Conservation (phyloP, 164 flowering plant species). For the Vitis cinerea region DNA sequence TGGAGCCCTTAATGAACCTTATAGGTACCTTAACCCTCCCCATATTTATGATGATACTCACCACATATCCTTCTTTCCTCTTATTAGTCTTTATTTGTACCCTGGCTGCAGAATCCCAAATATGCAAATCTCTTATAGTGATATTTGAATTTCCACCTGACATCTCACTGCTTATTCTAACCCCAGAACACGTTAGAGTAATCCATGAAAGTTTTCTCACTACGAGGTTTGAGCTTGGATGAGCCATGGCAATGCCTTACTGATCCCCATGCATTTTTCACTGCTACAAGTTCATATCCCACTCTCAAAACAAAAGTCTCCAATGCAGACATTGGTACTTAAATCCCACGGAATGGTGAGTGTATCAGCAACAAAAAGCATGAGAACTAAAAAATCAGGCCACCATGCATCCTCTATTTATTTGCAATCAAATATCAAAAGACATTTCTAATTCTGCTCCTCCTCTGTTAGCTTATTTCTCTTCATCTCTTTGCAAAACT, state of each 20-base stretch:
- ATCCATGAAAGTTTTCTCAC: constrained; percentile 87
- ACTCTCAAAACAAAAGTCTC: constrained; percentile 96
- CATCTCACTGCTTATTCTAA: constrained; percentile 98
- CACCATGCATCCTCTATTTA: no score
- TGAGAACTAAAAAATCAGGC: no score
- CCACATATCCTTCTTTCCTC: constrained; percentile 89
- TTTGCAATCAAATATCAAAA: no score
- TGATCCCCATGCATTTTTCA: constrained; percentile 98
- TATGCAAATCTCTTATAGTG: constrained; percentile 56
- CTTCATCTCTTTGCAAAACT: no score
- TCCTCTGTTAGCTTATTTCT: no score
- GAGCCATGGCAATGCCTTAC: constrained; percentile 80
- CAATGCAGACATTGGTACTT: constrained; percentile 79
- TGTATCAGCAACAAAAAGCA: no score
- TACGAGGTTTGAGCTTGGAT: constrained; percentile 81
- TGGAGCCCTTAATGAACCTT: constrained; percentile 87
- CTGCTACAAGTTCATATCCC: constrained; percentile 95
- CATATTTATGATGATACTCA: constrained; percentile 71
- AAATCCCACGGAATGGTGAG: constrained; percentile 40
- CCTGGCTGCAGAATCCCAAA: constrained; percentile 87
- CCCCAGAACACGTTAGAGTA: constrained; percentile 94
- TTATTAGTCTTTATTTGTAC: constrained; percentile 81
- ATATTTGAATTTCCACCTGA: constrained; percentile 88
- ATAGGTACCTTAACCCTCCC: constrained; percentile 84
- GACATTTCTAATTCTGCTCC: no score